phyloP scores from a whole-genome alignment of 345 rosid genomes.

The Lumnitzera racemosa region DNA sequence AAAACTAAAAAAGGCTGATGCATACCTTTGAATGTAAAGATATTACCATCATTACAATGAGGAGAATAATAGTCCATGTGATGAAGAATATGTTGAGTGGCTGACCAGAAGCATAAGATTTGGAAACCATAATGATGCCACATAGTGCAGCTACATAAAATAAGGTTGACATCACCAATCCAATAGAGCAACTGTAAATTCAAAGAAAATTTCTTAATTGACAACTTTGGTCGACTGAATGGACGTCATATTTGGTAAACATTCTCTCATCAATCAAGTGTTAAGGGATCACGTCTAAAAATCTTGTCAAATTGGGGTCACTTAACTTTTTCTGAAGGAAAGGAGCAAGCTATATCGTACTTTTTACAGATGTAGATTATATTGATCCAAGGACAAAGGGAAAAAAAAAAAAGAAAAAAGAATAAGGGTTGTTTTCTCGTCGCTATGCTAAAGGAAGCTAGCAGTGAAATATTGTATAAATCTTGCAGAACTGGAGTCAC shows the following conservation, averaged over 20 bases:
- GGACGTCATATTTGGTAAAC: neutral
- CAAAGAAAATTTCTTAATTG: neutral
- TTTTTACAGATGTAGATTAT: too few species aligned
- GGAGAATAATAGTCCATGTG: slow-evolving; percentile 60
- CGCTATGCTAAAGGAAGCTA: too few species aligned
- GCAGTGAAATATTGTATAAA: too few species aligned
- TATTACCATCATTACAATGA: slow-evolving; percentile 59
- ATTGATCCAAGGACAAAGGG: too few species aligned
- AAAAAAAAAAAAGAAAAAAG: too few species aligned
- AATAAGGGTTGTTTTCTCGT: too few species aligned
- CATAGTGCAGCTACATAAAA: slow-evolving; percentile 50
- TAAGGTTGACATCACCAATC: slow-evolving; percentile 49
- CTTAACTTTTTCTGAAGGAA: too few species aligned
- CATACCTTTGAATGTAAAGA: slow-evolving; percentile 71
- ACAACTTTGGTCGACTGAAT: neutral
- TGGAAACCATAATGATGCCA: slow-evolving; percentile 53
- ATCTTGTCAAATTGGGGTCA: too few species aligned
- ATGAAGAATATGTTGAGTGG: slow-evolving; percentile 78
- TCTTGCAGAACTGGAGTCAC: too few species aligned
- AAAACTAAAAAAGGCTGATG: neutral
- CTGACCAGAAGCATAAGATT: slow-evolving; percentile 34
- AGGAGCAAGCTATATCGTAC: too few species aligned
- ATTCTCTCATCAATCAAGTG: too few species aligned
- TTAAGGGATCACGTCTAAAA: too few species aligned
- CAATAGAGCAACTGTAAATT: slow-evolving; percentile 54